Evolutionary conservation across 2,329 filamentous ascomycete genomes (phyloP).

Genomic region (Diplodia mutila): DNA sequence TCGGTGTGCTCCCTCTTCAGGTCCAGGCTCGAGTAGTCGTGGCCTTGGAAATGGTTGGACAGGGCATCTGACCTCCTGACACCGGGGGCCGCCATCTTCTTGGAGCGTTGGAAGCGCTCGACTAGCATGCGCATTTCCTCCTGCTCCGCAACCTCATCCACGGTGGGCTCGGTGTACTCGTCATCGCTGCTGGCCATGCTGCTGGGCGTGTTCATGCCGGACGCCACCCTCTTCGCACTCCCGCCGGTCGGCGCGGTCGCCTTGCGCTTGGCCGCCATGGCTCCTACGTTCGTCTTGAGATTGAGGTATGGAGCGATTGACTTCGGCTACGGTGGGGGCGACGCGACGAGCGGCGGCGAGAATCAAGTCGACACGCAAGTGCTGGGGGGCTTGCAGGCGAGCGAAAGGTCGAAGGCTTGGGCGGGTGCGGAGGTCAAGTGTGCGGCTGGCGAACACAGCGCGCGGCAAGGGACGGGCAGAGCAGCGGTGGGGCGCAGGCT

Average conservation of each 20-base stretch:
- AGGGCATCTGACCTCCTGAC: constrained; percentile 51
- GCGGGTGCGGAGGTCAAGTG: neutral
- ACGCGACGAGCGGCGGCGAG: constrained; percentile 50
- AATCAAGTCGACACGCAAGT: neutral
- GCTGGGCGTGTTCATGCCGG: constrained; percentile 47
- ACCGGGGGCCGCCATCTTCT: neutral
- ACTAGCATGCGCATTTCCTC: constrained; percentile 46
- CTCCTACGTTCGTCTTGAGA: constrained; percentile 5
- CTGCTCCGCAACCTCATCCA: constrained; percentile 52
- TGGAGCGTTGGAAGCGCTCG: constrained; percentile 53
- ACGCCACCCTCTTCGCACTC: constrained; percentile 43
- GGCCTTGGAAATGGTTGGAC: constrained; percentile 60
- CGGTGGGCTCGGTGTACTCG: constrained; percentile 60
- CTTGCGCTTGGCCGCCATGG: constrained; percentile 53
- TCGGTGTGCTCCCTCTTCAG: constrained; percentile 89
- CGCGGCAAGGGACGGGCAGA: neutral
- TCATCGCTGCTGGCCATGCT: constrained; percentile 57
- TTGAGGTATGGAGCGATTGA: neutral
- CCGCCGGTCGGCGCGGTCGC: constrained; percentile 38
- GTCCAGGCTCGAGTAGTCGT: constrained; percentile 80
- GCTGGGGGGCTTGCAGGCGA: neutral
- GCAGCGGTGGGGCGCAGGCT: neutral
- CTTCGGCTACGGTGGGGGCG: constrained; percentile 42
- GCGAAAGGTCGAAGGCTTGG: neutral
- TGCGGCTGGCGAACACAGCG: neutral